A percentile compares a stretch with the other conserved stretches of the same genome.
Evolutionary conservation across 495 filamentous ascomycete genomes (phyloP).

Genomic region (Daldinia childiae): DNA sequence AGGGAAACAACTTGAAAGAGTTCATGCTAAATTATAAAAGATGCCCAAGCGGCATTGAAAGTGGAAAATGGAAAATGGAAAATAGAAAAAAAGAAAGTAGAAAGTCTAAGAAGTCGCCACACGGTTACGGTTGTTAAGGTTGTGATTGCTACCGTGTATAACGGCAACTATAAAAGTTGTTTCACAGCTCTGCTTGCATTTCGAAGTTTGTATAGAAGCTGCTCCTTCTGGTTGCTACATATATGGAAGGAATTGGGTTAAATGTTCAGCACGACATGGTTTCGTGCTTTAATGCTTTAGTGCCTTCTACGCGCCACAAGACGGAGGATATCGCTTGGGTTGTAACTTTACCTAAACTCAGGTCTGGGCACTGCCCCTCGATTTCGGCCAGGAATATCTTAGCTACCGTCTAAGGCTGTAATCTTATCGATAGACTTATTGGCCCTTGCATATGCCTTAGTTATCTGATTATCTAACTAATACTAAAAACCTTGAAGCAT

Average conservation of each 20-base stretch:
- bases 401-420: not conserved
- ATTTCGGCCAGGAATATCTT: conserved; percentile 25
- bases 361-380: conserved; percentile 32
- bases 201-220: not conserved
- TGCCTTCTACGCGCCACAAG: too few relatives aligned
- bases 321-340: too few relatives aligned
- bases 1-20: not conserved
- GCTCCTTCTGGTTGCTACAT: not conserved
- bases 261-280: not conserved
- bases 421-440: not conserved
- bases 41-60: not conserved
- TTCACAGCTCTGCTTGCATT: not conserved
- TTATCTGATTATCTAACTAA: not conserved
- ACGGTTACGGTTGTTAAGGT: not conserved
- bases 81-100: too few relatives aligned
- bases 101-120: not conserved
- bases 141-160: not conserved
- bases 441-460: not conserved
- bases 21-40: not conserved
- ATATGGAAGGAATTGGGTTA: not conserved
- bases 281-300: too few relatives aligned
- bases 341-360: not conserved
- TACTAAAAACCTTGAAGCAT: not conserved
- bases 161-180: not conserved
- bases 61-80: too few relatives aligned